Evolutionary conservation across 257 asterid species (phyloP).

Genomic region (Cruciata laevipes): DNA sequence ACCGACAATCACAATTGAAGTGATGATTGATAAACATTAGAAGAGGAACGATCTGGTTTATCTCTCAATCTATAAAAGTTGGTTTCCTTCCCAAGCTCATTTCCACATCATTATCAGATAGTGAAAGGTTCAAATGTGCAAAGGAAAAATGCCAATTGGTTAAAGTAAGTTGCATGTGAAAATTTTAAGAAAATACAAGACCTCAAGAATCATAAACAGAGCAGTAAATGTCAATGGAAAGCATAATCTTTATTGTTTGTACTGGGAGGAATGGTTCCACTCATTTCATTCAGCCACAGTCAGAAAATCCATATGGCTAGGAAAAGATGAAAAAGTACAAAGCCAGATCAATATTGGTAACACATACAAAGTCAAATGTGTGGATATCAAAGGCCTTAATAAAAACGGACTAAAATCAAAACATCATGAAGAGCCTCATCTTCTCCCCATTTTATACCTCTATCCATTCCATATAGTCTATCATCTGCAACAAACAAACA

Average conservation of each 20-base stretch:
- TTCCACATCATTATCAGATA: too few species aligned
- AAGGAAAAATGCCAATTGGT: too few species aligned
- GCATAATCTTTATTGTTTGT: constrained; percentile 4
- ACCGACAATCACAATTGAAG: neutral
- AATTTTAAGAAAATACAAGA: neutral
- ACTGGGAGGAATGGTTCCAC: neutral
- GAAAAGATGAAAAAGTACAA: neutral
- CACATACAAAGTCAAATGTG: constrained; percentile 1
- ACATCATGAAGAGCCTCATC: constrained; percentile 12
- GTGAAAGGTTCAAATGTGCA: too few species aligned
- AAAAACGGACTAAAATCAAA: constrained; percentile 10
- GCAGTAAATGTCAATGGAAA: neutral
- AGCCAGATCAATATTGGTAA: constrained; percentile 15
- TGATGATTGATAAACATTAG: neutral
- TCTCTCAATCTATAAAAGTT: neutral
- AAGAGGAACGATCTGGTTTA: neutral
- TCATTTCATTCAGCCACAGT: constrained; percentile 5
- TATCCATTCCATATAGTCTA: neutral
- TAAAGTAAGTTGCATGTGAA: too few species aligned
- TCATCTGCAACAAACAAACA: constrained; percentile 13
- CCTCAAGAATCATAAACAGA: neutral
- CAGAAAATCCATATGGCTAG: neutral
- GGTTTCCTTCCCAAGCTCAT: too few species aligned
- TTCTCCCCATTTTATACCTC: constrained; percentile 21
- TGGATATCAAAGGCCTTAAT: neutral